Evolutionary conservation across 805 yeast species (phyloP).

Genomic region (Nakazawaea pomicola): DNA sequence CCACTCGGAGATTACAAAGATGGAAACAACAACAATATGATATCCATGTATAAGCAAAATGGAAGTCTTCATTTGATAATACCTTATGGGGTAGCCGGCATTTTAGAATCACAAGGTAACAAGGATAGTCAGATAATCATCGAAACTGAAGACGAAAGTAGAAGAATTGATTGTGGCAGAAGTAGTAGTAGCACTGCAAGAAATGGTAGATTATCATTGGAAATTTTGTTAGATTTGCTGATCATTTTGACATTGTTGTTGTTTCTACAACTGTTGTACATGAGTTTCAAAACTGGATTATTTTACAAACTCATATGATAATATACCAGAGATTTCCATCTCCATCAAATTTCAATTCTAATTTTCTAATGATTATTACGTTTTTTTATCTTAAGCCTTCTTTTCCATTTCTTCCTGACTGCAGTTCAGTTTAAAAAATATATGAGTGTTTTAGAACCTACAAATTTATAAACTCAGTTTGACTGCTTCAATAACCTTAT

Average conservation of each 20-base stretch:
- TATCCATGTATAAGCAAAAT: not conserved
- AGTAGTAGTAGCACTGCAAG: not conserved
- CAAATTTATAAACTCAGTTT: slow-evolving; percentile 16
- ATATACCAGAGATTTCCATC: not conserved
- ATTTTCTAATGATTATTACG: not conserved
- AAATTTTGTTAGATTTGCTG: slow-evolving; percentile 10
- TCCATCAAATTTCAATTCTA: not conserved
- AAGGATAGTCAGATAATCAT: not conserved
- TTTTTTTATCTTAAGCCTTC: not conserved
- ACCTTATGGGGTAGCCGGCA: not conserved
- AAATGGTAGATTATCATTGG: slow-evolving; percentile 2
- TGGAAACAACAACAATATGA: not conserved
- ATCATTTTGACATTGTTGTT: slow-evolving; percentile 9
- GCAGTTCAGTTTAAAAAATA: no score
- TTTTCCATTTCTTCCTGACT: not conserved
- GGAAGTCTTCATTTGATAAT: slow-evolving; percentile 2
- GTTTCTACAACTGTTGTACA: slow-evolving; percentile 9
- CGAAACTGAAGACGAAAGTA: not conserved
- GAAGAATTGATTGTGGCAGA: not conserved
- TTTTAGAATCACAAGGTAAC: not conserved
- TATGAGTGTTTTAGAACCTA: not conserved
- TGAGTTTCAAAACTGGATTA: slow-evolving; percentile 8
- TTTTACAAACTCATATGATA: not conserved
- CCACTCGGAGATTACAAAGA: no score
- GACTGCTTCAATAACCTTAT: slow-evolving; percentile 46